Conservation (phyloP, 2,329 filamentous ascomycete species). For the Neopestalotiopsis sp. region DNA sequence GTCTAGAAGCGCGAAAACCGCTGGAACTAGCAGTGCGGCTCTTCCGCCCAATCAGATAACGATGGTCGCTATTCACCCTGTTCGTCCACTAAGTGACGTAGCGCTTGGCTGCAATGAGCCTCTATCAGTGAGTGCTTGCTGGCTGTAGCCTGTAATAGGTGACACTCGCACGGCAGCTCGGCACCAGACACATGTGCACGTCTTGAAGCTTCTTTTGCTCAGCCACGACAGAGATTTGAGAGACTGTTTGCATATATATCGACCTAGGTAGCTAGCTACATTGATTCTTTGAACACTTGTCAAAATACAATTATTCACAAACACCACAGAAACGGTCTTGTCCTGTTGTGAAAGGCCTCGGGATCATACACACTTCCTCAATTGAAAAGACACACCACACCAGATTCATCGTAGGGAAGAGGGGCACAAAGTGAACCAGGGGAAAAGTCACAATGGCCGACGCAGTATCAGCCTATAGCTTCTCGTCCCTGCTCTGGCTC, state of each 20-base stretch:
- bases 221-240: not conserved
- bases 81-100: conserved; percentile 11
- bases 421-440: not conserved
- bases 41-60: conserved; percentile 6
- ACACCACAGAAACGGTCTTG: not conserved
- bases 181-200: too few species aligned
- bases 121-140: too few species aligned
- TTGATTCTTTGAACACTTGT: not conserved
- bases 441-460: conserved; percentile 29
- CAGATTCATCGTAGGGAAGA: not conserved
- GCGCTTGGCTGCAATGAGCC: too few species aligned
- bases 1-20: conserved; percentile 1
- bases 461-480: conserved; percentile 56
- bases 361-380: too few species aligned
- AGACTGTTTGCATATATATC: not conserved
- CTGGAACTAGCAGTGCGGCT: not conserved
- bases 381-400: too few species aligned
- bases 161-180: too few species aligned
- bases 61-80: not conserved
- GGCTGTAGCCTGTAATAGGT: too few species aligned
- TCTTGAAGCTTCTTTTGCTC: not conserved
- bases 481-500: conserved; percentile 59
- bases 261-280: not conserved
- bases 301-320: not conserved
- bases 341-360: not conserved